Base-by-base conservation (phyloP, 257 asterid species). In the Coffea canephora region DNA sequence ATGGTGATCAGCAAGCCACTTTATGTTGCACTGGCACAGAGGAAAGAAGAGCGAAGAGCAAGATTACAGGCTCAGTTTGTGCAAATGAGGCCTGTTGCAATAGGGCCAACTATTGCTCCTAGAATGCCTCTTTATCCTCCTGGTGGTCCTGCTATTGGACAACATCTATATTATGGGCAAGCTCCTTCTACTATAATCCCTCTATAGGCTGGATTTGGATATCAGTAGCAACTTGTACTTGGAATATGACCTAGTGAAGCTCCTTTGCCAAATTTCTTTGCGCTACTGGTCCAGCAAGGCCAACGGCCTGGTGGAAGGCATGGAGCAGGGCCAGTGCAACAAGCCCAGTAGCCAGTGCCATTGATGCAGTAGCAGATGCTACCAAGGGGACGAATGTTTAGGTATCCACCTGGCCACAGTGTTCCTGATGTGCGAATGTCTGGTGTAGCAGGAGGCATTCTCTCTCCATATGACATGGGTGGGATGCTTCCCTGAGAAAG, bases 111-210 rank as follows among this genome's bases (percentile, higher is more conserved):
- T 1, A 86, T 93, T 80, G 90, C 90, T 78, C 97, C 98, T 11
- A 92, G 98, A 6, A 87, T 91, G 94, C 93, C 98, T 12, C 79
- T 93, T 86, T 91, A 90, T 85, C 92, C 97, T 84, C 94, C 96
- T 16, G 92, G 98, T 77, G 93, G 86, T 70, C 93, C 94, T 16
- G 96, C 91, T 66, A 89, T 91, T 3, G 95, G 96, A 31, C 98
- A 91, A 75, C 98, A 90, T 88, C 85, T 92, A 54, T 92, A 92
- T 74, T 92, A 92, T 77, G 98, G 97, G 31, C 97, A 94, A 87
- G 84, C 83, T 48, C 96, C 92, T 12, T 90, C 95, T 57, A 84
- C 92, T 66, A 82, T 93, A 45, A 88, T 94, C 23, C 97, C 94
- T 75, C 93, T 93, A 69, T 97, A 87, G 92, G 92, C 91, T 73